phyloP scores from a whole-genome alignment of 2,329 filamentous ascomycete species.

The Chaetomiaceae sp. region DNA sequence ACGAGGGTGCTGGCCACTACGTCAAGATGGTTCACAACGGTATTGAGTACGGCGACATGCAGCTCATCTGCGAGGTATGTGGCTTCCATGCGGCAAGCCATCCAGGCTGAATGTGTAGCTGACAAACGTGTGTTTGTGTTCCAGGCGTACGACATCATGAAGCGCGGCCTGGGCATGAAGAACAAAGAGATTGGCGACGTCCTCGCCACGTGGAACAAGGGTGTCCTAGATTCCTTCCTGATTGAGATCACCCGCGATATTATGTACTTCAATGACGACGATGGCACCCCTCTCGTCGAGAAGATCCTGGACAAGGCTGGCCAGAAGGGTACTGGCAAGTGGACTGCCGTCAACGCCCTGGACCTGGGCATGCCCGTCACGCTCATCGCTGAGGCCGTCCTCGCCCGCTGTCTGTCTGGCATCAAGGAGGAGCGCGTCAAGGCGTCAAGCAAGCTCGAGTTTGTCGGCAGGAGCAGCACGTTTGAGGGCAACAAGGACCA shows the following conservation, averaged over 20 bases:
- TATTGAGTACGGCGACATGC: slow-evolving; percentile 99
- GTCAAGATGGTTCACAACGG: slow-evolving; percentile 99
- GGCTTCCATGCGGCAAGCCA: not conserved
- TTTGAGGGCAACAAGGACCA: slow-evolving; percentile 89
- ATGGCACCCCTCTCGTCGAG: slow-evolving; percentile 85
- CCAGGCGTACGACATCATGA: slow-evolving; percentile 99
- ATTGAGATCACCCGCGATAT: slow-evolving; percentile 99
- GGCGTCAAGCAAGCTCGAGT: slow-evolving; percentile 73
- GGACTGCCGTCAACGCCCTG: slow-evolving; percentile 98
- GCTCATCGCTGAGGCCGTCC: slow-evolving; percentile 94
- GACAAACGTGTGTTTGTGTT: not conserved
- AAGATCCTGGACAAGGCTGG: slow-evolving; percentile 98
- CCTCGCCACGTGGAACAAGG: slow-evolving; percentile 95
- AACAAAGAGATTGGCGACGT: slow-evolving; percentile 96
- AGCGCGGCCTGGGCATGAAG: slow-evolving; percentile 85
- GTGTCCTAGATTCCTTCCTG: slow-evolving; percentile 97
- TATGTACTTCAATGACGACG: slow-evolving; percentile 96
- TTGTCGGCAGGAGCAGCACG: slow-evolving; percentile 66
- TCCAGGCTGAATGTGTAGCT: not conserved
- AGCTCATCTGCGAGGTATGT: slow-evolving; percentile 94
- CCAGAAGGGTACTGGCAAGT: slow-evolving; percentile 99
- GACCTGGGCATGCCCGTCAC: slow-evolving; percentile 99
- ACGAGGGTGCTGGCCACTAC: slow-evolving; percentile 99
- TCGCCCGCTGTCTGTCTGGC: slow-evolving; percentile 87
- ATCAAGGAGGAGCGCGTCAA: slow-evolving; percentile 89